Evolutionary conservation across 371 early-diverging fungal genomes (phyloP), one percentile per base, ranked within the genome.

Genomic region (Blastocladiella emersonii): DNA sequence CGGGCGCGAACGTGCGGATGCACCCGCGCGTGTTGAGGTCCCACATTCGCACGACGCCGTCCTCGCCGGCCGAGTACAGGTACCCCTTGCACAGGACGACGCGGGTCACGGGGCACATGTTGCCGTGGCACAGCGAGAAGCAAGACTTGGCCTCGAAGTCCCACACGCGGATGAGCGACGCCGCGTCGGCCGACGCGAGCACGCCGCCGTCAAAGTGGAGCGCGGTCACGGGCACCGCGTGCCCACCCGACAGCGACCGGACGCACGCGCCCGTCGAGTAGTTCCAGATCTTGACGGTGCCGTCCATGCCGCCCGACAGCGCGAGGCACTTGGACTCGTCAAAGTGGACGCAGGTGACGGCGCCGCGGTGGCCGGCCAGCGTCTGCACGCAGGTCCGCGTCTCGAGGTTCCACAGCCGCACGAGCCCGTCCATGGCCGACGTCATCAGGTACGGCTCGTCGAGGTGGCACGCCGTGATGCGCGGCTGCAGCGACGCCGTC

Each of bases 211-310:
- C 84, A 68, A 90, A 93, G 71, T 95, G 90, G 25, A 94, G 74
- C 32, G 85, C 86, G 36, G 85, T 77, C 25, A 97, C 88, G 27
- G 93, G 93, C 61, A 76, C 76, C 63, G 80, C 82, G 41, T 95
- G 92, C 63, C 85, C 87, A 36, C 87, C 87, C 56, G 81, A 85
- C 56, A 98, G 71, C 0, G 86, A 88, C 34, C 92, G 87, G 48
- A 98, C 82, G 65, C 89, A 87, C 43, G 85, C 74, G 37, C 94
- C 97, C 6, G 86, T 88, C 56, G 90, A 87, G 70, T 91, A 89
- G 74, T 95, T 91, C 98, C 98, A 98, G 56, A 99, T 87, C 65
- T 89, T 80, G n/a, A 98, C 81, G 0, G 95, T 95, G 35, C 88
- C 82, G 68, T 99, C 99, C 74, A 89, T 85, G 13, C 92, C 88